Evolutionary conservation across 768 basidiomycete species (phyloP), one percentile per base, ranked within the genome.

Genomic region (Auricularia sp.): DNA sequence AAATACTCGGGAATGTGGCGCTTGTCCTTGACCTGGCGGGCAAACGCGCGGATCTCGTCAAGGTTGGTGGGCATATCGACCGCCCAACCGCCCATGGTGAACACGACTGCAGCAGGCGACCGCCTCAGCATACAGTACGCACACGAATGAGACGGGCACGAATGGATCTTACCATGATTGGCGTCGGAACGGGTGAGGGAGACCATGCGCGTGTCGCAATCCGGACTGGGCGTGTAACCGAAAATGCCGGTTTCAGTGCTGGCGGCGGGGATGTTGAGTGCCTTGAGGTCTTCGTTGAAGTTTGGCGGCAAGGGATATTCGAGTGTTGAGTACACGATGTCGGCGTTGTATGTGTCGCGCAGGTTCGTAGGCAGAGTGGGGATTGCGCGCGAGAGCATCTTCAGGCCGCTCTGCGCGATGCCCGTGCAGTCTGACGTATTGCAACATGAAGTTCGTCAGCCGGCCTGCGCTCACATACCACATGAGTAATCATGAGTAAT

Each of bases 381-480:
- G 64, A 59, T 34, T 36, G 68, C 65, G 24, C 63, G 66, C 29
- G 67, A 61, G 4, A 77, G 64, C 72, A 71, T 73, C 44, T 70
- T 73, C 0, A 71, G n/a, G 39, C 73, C 74, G 18, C 68, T 68
- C 24, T 68, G 66, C 4, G 71, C 63, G 18, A 70, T 65, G 1
- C 76, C 76, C 0, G 75, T 73, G 62, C 74, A 75, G 65, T 77
- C 76, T 76, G 39, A 21, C 10, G 16, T 18, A 21, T 51, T 5
- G 47, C 14, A 13, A 13, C 10, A 51, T 16, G 11, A 51, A 18
- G 6, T 21, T 14, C 29, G 29, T 29, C 29, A 29, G 29, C 29
- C 29, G 29, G 29, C 29, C 29, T 29, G 29, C 29, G 29, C 29
- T 29, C 29, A 29, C 29, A 21, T 18, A 21, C 47, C 21, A 5